Evolutionary conservation across 75 land plant genomes (phyloP), one percentile per base, ranked within the genome.

Genomic region (Adiantum capillusveneris): DNA sequence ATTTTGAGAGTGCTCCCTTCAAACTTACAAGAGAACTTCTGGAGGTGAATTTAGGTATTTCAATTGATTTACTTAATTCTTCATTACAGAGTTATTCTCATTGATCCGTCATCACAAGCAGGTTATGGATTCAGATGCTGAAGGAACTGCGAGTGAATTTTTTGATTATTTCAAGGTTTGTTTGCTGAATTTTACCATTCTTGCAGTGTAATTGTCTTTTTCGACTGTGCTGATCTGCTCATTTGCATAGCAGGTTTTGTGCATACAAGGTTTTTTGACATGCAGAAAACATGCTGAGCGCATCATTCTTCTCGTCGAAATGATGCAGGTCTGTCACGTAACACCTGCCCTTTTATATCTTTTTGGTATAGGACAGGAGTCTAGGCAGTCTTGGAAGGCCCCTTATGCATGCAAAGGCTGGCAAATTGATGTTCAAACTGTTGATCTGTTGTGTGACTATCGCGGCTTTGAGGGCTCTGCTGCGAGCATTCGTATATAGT

Each of bases 61-160:
- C 37, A 34, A 34, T 34, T 34, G 3, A 34, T 34, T 9, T 34
- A 5, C 3, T 34, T 17, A n/a, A 14, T 17, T n/a, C 5, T 46
- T 46, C 14, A 17, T 20, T 39, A 14, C 17, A 2, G 2, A 20
- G 21, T 46, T 20, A 6, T 17, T 46, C n/a, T 46, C 2, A 46
- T 46, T 46, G 14, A 7, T 17, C 3, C 9, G 9, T 3, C 9
- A 34, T 34, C 17, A 36, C 43, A 19, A 36, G 28, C 63, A 93
- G 98, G 98, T 93, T n/a, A 95, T 95, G 99, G 99, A 95, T 64
- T 95, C 99, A 56, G 99, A 95, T 82, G 99, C 99, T 37, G 99
- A 95, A 63, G 99, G 99, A 26, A 80, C 76, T 41, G 84, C 97
- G 21, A 95, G 99, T 65, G 99, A 95, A 63, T 90, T 95, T 65